Percentiles rank a stretch among this genome's conserved stretches.
phyloP scores from a whole-genome alignment of 176 grass and related monocot genomes.

The Tillandsia fasciculata region DNA sequence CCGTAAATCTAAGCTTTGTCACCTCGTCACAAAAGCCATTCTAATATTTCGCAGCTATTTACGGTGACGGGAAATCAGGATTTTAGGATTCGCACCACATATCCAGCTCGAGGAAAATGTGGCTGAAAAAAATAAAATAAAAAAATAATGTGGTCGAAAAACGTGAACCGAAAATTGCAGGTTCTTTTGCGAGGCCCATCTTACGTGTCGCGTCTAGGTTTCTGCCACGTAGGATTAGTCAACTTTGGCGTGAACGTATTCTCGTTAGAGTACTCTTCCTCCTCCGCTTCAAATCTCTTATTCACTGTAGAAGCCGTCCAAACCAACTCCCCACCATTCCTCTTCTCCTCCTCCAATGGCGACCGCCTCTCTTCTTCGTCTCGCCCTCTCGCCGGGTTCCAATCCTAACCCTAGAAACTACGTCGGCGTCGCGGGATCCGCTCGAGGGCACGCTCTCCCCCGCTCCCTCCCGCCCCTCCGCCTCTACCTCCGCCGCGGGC shows the following conservation, averaged over 20 bases:
- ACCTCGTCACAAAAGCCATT: background rate
- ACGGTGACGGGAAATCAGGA: background rate
- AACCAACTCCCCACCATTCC: background rate
- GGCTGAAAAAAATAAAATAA: background rate
- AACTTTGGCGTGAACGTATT: background rate
- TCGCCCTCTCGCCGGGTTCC: slow-evolving; percentile 9
- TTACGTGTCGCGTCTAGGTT: background rate
- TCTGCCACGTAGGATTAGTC: background rate
- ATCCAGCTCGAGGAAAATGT: slow-evolving; percentile 23
- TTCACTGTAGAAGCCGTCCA: background rate
- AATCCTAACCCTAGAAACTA: slow-evolving; percentile 4
- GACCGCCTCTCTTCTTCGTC: slow-evolving; percentile 18
- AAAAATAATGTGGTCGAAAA: slow-evolving; percentile 5
- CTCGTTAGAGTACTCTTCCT: background rate
- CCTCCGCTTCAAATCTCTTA: background rate
- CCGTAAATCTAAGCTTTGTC: background rate
- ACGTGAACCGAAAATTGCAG: background rate
- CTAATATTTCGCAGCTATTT: background rate
- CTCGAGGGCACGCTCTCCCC: background rate
- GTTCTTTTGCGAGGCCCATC: background rate
- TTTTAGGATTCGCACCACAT: background rate
- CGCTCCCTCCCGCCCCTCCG: background rate
- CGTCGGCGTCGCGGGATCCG: background rate
- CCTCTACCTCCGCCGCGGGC: background rate
- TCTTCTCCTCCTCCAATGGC: slow-evolving; percentile 32